Base-by-base conservation (phyloP, 257 asterid genomes). In the Mentha longifolia region DNA sequence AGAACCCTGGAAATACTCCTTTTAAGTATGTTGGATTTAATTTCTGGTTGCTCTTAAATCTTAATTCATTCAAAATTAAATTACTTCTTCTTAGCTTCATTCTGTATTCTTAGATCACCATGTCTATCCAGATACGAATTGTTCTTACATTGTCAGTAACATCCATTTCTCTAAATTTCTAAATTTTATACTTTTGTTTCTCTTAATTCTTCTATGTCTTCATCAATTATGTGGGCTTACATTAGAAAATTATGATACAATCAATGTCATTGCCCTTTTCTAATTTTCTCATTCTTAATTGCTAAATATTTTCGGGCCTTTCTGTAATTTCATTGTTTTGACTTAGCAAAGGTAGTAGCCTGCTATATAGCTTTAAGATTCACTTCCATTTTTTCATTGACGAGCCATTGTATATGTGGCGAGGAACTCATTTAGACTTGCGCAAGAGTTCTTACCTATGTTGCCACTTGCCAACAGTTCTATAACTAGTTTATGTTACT, bases 1-100 rank as follows among this genome's bases (percentile, higher is more conserved):
- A 92, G 78, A 95, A 95, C 76, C 97, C 99, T 39, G 99, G 99
- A 50, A 95, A 95, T 75, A 87, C 98, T 22, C 98, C 98, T 72
- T 95, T 95, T 78, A 92, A 89, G 98, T 95, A 92, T 63, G 90
- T 65, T 0, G 35, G 13, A 58, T 45, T 41, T 55, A 67, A 51
- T 65, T 35, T 61, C 46, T 52, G 60, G n/a, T 3, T 41, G 68
- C 19, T 43, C 22, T 56, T 19, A 58, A 30, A 14, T 43, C 22
- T 56, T 19, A 58, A 30, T 65, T 13, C 51, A 20, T 77, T 22
- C 61, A 17, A 30, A 70, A 11, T 14, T 60, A 20, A 2, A 43
- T 65, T 74, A 19, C 28, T 16, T 55, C 39, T 35, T 74, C 28
- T 45, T 54, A 14, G 65, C 70, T 60, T 37, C 43, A 25, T 46